Evolutionary conservation across 2,329 filamentous ascomycete genomes (phyloP), one percentile per base, ranked within the genome.

Genomic region (Thielaviopsis punctulata): DNA sequence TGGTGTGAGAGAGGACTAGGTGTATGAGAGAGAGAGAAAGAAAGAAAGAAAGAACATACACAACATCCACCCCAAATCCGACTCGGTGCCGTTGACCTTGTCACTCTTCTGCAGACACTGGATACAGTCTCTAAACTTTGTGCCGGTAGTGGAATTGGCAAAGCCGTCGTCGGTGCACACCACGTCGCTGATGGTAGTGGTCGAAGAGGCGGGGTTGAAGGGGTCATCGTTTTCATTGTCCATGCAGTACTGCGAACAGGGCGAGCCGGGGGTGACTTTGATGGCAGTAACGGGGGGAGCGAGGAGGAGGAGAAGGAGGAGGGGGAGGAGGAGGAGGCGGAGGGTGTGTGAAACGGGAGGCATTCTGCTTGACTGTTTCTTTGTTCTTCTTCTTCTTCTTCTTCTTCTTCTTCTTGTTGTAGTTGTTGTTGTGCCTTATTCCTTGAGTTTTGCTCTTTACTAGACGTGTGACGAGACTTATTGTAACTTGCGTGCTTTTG

Each of bases 221-320:
- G 59, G 51, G 53, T 71, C 62, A 9, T 58, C 60, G 12, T 63
- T 60, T 0, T 59, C 53, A 2, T 64, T 62, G 54, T 72, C 67
- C 4, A 73, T 58, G 52, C 75, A 79, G 1, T 69, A 54, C 0
- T 68, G 61, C 0, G 73, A 67, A 58, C 75, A 79, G 9, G 64
- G 59, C 0, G 75, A 78, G 9, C 69, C 70, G 0, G 74, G 71
- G 1, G 72, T 69, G 1, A 76, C 69, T 50, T 72, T 64, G 2
- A 76, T 62, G 2, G 66, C 67, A 10, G 46, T 12, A 3, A 45
- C 51, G 36, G 52, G 19, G 18, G 7, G 10, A 2, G 24, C n/a
- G 10, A 27, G 23, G 33, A 36, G 19, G 41, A 45, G 13, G 21
- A 43, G 19, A 7, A 47, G 43, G 10, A 46, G 19, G 21, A 48